These are phyloP conservation scores for Plenodomus tracheiphilus DNA, from an alignment of 2,329 filamentous ascomycete genomes.

Conservation along the genomic window DNA sequence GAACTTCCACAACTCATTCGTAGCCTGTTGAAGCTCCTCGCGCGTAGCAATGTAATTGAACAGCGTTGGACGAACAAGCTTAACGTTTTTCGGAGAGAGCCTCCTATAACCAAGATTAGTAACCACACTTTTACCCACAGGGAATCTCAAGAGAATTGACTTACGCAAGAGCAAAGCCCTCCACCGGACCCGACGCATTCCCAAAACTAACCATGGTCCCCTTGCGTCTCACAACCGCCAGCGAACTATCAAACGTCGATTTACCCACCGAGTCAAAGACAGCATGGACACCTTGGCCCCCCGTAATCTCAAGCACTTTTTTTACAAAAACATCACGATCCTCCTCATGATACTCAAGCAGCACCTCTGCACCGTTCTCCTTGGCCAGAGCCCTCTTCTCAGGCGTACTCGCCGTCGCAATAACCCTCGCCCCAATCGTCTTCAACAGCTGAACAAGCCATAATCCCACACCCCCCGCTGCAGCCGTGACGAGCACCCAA, in stretches of 20 bases:
- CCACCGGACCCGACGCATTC: conserved; percentile 78
- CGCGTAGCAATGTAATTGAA: conserved; percentile 63
- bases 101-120: conserved; percentile 40
- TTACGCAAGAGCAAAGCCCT: conserved; percentile 65
- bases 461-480: conserved; percentile 74
- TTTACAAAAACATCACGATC: conserved; percentile 45
- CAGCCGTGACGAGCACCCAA: conserved; percentile 83
- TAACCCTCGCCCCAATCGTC: conserved; percentile 72
- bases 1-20: conserved; percentile 72
- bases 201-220: conserved; percentile 79
- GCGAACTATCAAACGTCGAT: conserved; percentile 76
- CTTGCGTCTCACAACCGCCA: conserved; percentile 76
- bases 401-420: conserved; percentile 74
- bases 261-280: conserved; percentile 89
- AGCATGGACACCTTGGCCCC: conserved; percentile 70
- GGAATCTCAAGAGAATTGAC: conserved; percentile 47
- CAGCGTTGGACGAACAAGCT: conserved; percentile 73
- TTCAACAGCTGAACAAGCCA: conserved; percentile 76
- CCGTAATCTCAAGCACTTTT: conserved; percentile 70
- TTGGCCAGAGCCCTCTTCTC: conserved; percentile 74
- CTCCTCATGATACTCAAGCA: conserved; percentile 69
- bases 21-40: conserved; percentile 72
- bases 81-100: conserved; percentile 73
- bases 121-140: not conserved
- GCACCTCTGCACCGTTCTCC: conserved; percentile 70